Conservation (phyloP, 768 basidiomycete genomes). For the Boletus vermiculosoides region DNA sequence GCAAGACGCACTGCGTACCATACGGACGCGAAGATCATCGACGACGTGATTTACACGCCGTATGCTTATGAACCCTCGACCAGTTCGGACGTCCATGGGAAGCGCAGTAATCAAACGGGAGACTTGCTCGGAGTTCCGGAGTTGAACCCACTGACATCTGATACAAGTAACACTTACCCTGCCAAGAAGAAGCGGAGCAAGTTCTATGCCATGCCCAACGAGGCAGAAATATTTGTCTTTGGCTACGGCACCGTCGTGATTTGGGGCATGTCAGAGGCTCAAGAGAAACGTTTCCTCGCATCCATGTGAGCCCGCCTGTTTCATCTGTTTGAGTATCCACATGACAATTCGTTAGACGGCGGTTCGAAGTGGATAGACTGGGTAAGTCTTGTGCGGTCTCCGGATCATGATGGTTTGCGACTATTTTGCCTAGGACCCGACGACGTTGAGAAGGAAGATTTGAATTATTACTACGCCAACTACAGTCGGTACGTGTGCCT, state of each 20-base stretch:
- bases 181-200: slow-evolving; percentile 58
- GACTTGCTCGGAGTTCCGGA: slow-evolving; percentile 82
- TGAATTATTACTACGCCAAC: slow-evolving; percentile 96
- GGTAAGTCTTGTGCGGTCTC: slow-evolving; percentile 43
- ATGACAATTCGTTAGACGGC: slow-evolving; percentile 55
- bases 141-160: slow-evolving; percentile 34
- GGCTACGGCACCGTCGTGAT: slow-evolving; percentile 94
- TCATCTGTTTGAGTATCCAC: not conserved
- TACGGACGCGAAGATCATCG: slow-evolving; percentile 83
- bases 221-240: slow-evolving; percentile 91
- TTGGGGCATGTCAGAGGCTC: slow-evolving; percentile 95
- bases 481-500: slow-evolving; percentile 73
- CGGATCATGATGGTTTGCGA: slow-evolving; percentile 3
- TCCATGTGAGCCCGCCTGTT: slow-evolving; percentile 67
- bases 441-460: slow-evolving; percentile 92
- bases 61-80: slow-evolving; percentile 68
- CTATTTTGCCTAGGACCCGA: slow-evolving; percentile 59
- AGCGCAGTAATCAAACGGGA: slow-evolving; percentile 45
- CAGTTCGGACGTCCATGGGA: slow-evolving; percentile 31
- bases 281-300: slow-evolving; percentile 86
- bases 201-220: slow-evolving; percentile 62
- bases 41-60: slow-evolving; percentile 93
- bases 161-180: slow-evolving; percentile 35
- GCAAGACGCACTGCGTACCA: slow-evolving; percentile 80
- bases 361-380: slow-evolving; percentile 90